Percentiles rank a stretch among this genome's conserved stretches.
phyloP scores from a whole-genome alignment of 2,329 filamentous ascomycete genomes.

The Curvularia spicifera region DNA sequence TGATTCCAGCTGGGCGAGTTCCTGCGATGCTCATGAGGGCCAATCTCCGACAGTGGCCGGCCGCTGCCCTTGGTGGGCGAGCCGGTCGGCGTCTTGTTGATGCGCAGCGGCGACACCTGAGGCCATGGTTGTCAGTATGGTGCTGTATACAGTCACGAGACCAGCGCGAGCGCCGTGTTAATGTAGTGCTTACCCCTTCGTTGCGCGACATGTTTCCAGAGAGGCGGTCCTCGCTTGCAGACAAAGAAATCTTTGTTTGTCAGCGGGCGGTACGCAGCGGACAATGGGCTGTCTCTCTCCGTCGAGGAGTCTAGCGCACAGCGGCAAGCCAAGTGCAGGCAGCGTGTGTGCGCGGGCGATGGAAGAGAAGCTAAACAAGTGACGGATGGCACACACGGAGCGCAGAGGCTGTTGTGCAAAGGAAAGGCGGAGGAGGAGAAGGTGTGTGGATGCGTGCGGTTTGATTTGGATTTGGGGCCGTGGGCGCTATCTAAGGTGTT shows the following conservation, averaged over 20 bases:
- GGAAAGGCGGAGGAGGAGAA: slow-evolving; percentile 34
- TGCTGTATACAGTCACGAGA: neutral
- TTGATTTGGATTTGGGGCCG: slow-evolving; percentile 29
- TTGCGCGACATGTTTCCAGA: slow-evolving; percentile 48
- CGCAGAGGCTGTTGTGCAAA: slow-evolving; percentile 39
- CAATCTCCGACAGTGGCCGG: slow-evolving; percentile 83
- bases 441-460: slow-evolving; percentile 29
- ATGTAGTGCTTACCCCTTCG: slow-evolving; percentile 47
- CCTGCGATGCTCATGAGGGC: slow-evolving; percentile 80
- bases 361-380: slow-evolving; percentile 30
- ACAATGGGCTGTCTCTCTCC: slow-evolving; percentile 39
- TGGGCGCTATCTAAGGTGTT: slow-evolving; percentile 30
- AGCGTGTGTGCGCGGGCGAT: slow-evolving; percentile 17
- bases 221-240: slow-evolving; percentile 16
- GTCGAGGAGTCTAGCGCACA: slow-evolving; percentile 32
- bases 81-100: slow-evolving; percentile 71
- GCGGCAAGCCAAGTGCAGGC: slow-evolving; percentile 15
- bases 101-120: slow-evolving; percentile 78
- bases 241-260: slow-evolving; percentile 5
- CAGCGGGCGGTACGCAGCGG: slow-evolving; percentile 29
- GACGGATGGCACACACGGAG: slow-evolving; percentile 33
- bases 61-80: slow-evolving; percentile 67
- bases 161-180: neutral
- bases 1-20: slow-evolving; percentile 94
- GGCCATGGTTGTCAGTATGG: slow-evolving; percentile 18